Conservation (phyloP, 2,329 filamentous ascomycete genomes). For the Epichloe baconii region DNA sequence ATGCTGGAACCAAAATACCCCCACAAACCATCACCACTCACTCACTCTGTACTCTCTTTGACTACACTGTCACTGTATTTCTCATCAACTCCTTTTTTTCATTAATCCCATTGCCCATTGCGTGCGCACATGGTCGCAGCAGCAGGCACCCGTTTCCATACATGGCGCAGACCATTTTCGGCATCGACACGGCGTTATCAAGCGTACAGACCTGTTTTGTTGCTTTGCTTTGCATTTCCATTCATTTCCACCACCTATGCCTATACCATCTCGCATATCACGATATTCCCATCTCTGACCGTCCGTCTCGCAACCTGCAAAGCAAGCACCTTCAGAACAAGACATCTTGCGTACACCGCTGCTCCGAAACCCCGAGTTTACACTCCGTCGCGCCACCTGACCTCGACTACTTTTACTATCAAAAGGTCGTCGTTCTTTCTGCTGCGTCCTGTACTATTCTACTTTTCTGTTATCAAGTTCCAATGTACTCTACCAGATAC, state of each 20-base stretch:
- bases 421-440: not conserved
- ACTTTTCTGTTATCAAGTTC: not conserved
- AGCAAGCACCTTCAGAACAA: no score
- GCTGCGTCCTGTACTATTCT: not conserved
- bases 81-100: not conserved
- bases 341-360: no score
- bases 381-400: no score
- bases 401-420: no score
- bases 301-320: no score
- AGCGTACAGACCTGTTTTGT: not conserved
- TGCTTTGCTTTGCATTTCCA: not conserved
- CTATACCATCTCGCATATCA: no score
- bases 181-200: not conserved
- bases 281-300: no score
- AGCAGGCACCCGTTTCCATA: not conserved
- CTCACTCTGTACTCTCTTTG: not conserved
- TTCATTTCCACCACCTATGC: not conserved
- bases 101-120: not conserved
- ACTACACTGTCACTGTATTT: not conserved
- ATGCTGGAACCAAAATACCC: not conserved
- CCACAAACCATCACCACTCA: constrained; percentile 2
- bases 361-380: no score
- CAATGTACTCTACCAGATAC: constrained; percentile 3
- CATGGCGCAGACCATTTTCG: not conserved
- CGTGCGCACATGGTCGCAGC: constrained; percentile 3